Conservation (phyloP, 1,139 yeast species). For the Yamadazyma oceani region DNA sequence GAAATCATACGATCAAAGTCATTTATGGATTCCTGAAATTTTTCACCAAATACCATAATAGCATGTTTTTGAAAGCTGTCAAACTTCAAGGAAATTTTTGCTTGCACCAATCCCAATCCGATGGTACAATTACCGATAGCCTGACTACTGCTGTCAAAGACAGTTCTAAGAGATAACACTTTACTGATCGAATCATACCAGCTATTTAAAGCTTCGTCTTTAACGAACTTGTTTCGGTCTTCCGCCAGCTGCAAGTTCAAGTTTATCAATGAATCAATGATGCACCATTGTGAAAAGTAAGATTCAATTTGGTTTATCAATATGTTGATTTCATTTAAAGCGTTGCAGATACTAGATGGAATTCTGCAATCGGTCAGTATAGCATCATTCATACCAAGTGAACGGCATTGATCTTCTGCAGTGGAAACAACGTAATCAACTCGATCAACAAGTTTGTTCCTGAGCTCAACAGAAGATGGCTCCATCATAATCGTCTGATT, state of each 20-base stretch:
- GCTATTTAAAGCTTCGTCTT: conserved; percentile 28
- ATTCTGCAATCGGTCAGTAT: neutral
- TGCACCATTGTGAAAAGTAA: conserved; percentile 53
- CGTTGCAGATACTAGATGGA: conserved; percentile 3
- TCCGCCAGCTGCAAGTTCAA: conserved; percentile 23
- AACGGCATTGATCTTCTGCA: conserved; percentile 15
- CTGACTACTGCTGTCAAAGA: conserved; percentile 51
- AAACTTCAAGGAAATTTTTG: conserved; percentile 53
- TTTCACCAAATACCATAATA: conserved; percentile 35
- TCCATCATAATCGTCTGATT: conserved; percentile 43
- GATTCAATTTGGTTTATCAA: conserved; percentile 24
- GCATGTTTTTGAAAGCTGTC: conserved; percentile 58
- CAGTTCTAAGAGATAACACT: conserved; percentile 42
- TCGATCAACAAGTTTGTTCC: conserved; percentile 14
- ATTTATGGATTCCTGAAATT: conserved; percentile 15
- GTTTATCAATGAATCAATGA: conserved; percentile 63
- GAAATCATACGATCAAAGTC: conserved; percentile 7
- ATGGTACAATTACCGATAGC: conserved; percentile 44
- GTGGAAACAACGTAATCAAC: conserved; percentile 15
- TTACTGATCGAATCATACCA: conserved; percentile 54
- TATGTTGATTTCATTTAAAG: conserved; percentile 20
- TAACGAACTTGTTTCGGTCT: conserved; percentile 23
- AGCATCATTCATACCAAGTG: conserved; percentile 2
- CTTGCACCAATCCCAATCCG: conserved; percentile 55
- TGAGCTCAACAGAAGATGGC: conserved; percentile 29